Evolutionary conservation across 1,284 basidiomycete species (phyloP), one percentile per base, ranked within the genome.

Genomic region (Boletus semigastroideus): DNA sequence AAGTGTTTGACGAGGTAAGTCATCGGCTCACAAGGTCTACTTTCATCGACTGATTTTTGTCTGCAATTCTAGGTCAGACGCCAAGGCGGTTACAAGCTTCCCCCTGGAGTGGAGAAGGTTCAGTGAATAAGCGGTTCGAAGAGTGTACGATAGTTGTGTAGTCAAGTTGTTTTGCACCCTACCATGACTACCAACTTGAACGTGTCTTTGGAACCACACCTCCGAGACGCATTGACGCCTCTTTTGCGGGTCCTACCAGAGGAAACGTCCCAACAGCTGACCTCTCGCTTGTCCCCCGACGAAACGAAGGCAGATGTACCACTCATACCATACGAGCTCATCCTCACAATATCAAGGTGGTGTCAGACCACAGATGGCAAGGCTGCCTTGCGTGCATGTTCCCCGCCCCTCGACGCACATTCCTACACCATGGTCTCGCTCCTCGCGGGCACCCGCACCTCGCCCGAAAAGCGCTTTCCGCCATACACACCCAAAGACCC

Each of bases 1-100:
- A 81, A 34, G 81, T 91, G 53, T 90, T 94, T 64, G 92, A 94
- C 63, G 82, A 86, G 77, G 90, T 90, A 55, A 62, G 78, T 49
- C 8, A 17, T 40, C 20, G n/a, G 5, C 25, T 25, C 22, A 28
- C 4, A 20, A 16, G 14, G 19, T 6, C 5, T 30, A 17, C 46
- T 49, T 42, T 25, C 40, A 12, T 44, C 16, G 3, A 44, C 43
- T 53, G 33, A 48, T 44, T 41, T 40, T 8, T 27, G 33, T 34
- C 25, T 20, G 40, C 19, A 20, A 46, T 44, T 11, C 39, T 38
- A 80, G 79, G 77, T 81, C 39, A 75, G 80, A 46, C 71, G 70
- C 38, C 81, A 82, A 57, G 77, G 79, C 10, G 71, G 69, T 10
- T 80, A 81, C 54, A 59, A 63, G 33, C 63, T 78, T 39, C 79